These are phyloP conservation scores for Rubus parviflorus DNA, from an alignment of 306 rosid genomes.

Conservation along the genomic window DNA sequence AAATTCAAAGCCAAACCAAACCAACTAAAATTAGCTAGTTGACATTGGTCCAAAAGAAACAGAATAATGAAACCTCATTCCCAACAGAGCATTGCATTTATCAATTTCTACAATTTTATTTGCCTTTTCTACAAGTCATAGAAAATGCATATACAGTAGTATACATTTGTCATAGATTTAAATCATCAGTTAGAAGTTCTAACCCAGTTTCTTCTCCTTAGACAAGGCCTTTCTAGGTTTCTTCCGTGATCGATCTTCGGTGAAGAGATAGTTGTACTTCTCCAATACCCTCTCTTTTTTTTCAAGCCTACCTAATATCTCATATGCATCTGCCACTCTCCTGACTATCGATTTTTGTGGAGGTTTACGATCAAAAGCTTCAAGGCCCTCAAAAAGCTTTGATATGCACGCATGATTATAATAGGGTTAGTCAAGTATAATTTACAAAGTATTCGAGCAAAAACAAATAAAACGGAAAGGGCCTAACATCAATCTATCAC, in stretches of 20 bases:
- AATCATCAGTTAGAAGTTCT: neutral
- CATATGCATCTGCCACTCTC: slow-evolving; percentile 82
- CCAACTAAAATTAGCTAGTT: neutral
- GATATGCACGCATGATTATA: slow-evolving; percentile 28
- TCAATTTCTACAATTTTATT: neutral
- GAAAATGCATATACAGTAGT: neutral
- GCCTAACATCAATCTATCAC: neutral
- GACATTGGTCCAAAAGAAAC: neutral
- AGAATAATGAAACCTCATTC: neutral
- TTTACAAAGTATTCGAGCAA: slow-evolving; percentile 4
- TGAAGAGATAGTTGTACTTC: slow-evolving; percentile 62
- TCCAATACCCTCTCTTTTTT: slow-evolving; percentile 67
- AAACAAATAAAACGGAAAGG: neutral
- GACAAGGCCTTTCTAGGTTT: slow-evolving; percentile 24
- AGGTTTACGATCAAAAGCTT: slow-evolving; percentile 88
- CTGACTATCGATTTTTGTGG: slow-evolving; percentile 66
- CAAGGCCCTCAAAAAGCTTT: slow-evolving; percentile 86
- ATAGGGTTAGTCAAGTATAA: slow-evolving; percentile 19
- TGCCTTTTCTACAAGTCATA: neutral
- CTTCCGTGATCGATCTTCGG: slow-evolving; percentile 33
- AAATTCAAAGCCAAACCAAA: neutral
- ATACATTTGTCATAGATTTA: neutral
- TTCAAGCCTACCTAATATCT: slow-evolving; percentile 57
- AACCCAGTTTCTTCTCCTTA: slow-evolving; percentile 32
- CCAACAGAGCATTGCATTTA: neutral